Percentiles rank a stretch among this genome's conserved stretches.
phyloP scores from a whole-genome alignment of 106 monocot species.

The Dendrobium nobile region DNA sequence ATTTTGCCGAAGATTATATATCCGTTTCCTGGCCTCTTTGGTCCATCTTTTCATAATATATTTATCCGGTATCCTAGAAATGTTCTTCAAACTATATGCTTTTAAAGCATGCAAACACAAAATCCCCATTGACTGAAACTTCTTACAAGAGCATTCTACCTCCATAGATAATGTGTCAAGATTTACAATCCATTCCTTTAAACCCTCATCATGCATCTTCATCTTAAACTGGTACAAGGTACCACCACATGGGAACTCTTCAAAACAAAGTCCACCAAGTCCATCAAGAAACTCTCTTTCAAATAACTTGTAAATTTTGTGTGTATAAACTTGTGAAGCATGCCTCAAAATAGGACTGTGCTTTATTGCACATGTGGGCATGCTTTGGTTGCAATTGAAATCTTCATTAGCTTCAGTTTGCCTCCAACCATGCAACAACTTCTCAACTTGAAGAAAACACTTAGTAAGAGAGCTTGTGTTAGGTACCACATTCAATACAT shows the following conservation, averaged over 20 bases:
- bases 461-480: conserved; percentile 19
- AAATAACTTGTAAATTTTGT: conserved; percentile 30
- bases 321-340: conserved; percentile 25
- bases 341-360: conserved; percentile 28
- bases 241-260: conserved; percentile 15
- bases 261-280: conserved; percentile 8
- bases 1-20: conserved; percentile 6
- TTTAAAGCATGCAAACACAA: conserved; percentile 30
- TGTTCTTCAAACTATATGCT: conserved; percentile 21
- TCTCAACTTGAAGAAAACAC: conserved; percentile 15
- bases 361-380: conserved; percentile 15
- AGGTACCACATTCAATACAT: conserved; percentile 16
- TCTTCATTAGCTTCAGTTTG: conserved; percentile 28
- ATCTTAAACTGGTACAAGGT: conserved; percentile 15
- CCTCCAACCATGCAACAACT: conserved; percentile 13
- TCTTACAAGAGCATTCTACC: conserved; percentile 25
- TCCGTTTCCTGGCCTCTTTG: conserved; percentile 27
- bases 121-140: conserved; percentile 33
- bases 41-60: conserved; percentile 38
- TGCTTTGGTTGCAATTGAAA: conserved; percentile 23
- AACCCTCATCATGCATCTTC: conserved; percentile 17
- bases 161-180: conserved; percentile 14
- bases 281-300: conserved; percentile 24
- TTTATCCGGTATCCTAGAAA: conserved; percentile 20
- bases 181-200: conserved; percentile 15